Evolutionary conservation across 2,329 filamentous ascomycete species (phyloP).

Genomic region (Aphanoascus verrucosus): DNA sequence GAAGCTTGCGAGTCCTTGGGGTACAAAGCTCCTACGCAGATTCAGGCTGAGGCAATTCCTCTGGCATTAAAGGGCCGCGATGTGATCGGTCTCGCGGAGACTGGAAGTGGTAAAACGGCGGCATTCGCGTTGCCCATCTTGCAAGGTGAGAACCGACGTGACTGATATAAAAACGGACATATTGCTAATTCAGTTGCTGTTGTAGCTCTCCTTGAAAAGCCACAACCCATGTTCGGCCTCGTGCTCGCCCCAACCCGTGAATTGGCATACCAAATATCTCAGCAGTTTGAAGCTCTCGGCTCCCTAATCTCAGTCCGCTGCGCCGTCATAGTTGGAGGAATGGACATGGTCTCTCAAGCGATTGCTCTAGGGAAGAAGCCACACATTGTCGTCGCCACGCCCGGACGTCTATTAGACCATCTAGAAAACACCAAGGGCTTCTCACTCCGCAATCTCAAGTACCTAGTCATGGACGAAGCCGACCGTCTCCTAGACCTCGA

Average conservation of each 20-base stretch:
- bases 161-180: neutral
- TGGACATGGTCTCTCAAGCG: conserved; percentile 88
- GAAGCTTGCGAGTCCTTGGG: conserved; percentile 75
- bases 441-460: conserved; percentile 68
- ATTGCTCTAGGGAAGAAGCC: conserved; percentile 94
- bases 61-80: conserved; percentile 68
- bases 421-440: conserved; percentile 96
- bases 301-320: conserved; percentile 78
- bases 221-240: conserved; percentile 75
- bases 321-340: conserved; percentile 78
- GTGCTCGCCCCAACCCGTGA: conserved; percentile 89
- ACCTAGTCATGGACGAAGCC: conserved; percentile 90
- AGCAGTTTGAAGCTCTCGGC: conserved; percentile 78
- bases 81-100: conserved; percentile 88
- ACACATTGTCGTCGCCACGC: conserved; percentile 86
- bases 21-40: conserved; percentile 79
- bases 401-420: conserved; percentile 80
- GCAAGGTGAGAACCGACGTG: conserved; percentile 40
- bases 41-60: conserved; percentile 78
- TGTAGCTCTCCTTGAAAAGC: conserved; percentile 68
- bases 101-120: conserved; percentile 89
- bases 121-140: conserved; percentile 90
- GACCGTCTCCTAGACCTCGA: conserved; percentile 87
- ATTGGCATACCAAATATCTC: conserved; percentile 79
- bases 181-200: neutral